These are phyloP conservation scores for Xylaria sp. DNA, from an alignment of 2,329 filamentous ascomycete species.

Conservation along the genomic window DNA sequence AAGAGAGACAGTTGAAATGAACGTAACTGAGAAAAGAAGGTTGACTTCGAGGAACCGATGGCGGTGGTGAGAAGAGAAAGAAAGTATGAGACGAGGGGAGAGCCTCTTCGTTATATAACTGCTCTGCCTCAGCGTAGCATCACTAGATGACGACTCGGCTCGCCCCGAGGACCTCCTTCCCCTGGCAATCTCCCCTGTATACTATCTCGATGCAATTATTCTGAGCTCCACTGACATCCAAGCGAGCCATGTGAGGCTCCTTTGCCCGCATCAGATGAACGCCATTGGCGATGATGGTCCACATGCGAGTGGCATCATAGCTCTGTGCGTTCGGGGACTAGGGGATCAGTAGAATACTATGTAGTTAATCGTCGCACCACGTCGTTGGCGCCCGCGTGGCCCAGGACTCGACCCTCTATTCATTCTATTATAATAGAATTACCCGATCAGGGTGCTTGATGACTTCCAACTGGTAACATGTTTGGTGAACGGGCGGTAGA, in stretches of 20 bases:
- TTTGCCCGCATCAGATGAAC: background rate
- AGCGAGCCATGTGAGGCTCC: constrained; percentile 25
- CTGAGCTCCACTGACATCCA: constrained; percentile 19
- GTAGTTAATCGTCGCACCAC: constrained; percentile 12
- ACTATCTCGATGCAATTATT: constrained; percentile 1
- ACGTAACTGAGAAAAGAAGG: constrained; percentile 38
- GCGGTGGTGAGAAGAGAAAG: constrained; percentile 31
- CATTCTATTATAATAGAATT: background rate
- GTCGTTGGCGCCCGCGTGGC: background rate
- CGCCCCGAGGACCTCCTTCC: background rate
- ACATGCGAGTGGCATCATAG: constrained; percentile 7
- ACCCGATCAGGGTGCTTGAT: constrained; percentile 5
- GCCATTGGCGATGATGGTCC: constrained; percentile 26
- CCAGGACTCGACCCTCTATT: background rate
- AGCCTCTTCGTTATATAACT: constrained; percentile 41
- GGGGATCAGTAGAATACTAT: constrained; percentile 7
- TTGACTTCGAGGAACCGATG: constrained; percentile 42
- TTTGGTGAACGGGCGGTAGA: background rate
- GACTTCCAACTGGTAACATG: background rate
- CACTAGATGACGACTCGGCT: background rate
- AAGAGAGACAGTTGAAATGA: constrained; percentile 40
- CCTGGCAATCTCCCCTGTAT: background rate
- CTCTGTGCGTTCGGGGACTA: background rate
- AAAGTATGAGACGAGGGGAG: constrained; percentile 14
- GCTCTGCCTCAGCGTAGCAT: constrained; percentile 20